phyloP scores from a whole-genome alignment of 2,329 filamentous ascomycete species.

The Arthroderma sp. region DNA sequence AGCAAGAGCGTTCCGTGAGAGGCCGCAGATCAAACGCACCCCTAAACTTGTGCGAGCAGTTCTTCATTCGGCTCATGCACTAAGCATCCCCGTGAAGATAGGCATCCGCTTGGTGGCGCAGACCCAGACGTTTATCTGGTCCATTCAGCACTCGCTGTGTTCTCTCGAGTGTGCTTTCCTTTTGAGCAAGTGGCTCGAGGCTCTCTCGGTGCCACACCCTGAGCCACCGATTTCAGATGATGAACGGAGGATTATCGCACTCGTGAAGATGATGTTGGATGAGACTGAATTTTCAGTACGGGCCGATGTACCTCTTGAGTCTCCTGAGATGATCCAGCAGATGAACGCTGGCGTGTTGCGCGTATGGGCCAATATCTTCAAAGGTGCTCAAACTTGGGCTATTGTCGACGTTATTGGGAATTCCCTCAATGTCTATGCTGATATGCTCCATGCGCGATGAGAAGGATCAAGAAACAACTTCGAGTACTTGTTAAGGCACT shows the following conservation, averaged over 20 bases:
- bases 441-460: conserved; percentile 10
- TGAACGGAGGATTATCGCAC: conserved; percentile 33
- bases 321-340: conserved; percentile 29
- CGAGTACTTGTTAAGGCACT: too few species aligned
- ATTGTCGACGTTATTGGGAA: conserved; percentile 35
- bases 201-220: conserved; percentile 29
- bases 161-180: conserved; percentile 41
- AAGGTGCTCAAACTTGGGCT: conserved; percentile 35
- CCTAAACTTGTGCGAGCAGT: conserved; percentile 37
- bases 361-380: conserved; percentile 34
- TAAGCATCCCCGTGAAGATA: conserved; percentile 41
- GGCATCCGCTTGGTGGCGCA: conserved; percentile 41
- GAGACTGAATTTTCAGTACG: conserved; percentile 35
- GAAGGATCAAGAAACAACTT: neutral
- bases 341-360: conserved; percentile 36
- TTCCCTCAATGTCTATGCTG: conserved; percentile 34
- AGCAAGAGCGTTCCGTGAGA: conserved; percentile 31
- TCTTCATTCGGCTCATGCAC: conserved; percentile 40
- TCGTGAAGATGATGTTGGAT: conserved; percentile 38
- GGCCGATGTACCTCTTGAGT: conserved; percentile 28
- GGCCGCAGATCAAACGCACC: conserved; percentile 30
- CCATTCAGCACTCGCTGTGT: conserved; percentile 41
- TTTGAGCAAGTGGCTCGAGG: conserved; percentile 33
- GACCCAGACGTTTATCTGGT: conserved; percentile 43
- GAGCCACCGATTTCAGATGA: conserved; percentile 33